Percentiles rank a stretch among this genome's conserved stretches.
phyloP scores from a whole-genome alignment of 257 asterid species.

The Solanum chilense region DNA sequence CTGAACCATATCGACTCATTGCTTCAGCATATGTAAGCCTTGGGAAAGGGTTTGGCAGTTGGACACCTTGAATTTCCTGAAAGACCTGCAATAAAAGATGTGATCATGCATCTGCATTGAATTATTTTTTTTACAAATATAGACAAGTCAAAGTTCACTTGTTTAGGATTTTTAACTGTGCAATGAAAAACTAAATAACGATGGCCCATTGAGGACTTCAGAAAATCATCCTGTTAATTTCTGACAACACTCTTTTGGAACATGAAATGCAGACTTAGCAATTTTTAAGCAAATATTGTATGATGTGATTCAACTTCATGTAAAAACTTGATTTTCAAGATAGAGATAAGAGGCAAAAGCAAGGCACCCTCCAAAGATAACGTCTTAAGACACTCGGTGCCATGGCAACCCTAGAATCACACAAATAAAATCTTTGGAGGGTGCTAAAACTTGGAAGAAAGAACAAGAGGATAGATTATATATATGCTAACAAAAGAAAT shows the following conservation, averaged over 20 bases:
- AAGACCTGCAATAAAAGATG: slow-evolving; percentile 51
- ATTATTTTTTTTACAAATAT: neutral
- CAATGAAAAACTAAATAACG: neutral
- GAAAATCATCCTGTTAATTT: neutral
- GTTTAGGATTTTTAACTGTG: neutral
- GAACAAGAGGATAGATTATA: neutral
- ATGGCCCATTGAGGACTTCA: neutral
- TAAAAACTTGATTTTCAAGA: neutral
- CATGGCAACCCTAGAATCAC: neutral
- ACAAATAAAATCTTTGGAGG: neutral
- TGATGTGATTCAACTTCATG: neutral
- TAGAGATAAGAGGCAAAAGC: neutral
- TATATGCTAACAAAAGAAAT: neutral
- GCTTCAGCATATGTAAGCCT: slow-evolving; percentile 93
- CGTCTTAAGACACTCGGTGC: neutral
- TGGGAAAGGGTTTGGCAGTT: slow-evolving; percentile 84
- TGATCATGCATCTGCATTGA: neutral
- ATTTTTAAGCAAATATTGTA: neutral
- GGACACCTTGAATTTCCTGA: slow-evolving; percentile 69
- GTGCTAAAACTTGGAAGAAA: neutral
- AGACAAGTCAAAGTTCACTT: neutral
- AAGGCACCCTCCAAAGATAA: neutral
- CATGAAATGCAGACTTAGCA: neutral
- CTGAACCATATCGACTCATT: slow-evolving; percentile 84
- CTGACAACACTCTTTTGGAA: neutral